Evolutionary conservation across 768 basidiomycete genomes (phyloP).

Genomic region (Candolleomyces eurysporus): DNA sequence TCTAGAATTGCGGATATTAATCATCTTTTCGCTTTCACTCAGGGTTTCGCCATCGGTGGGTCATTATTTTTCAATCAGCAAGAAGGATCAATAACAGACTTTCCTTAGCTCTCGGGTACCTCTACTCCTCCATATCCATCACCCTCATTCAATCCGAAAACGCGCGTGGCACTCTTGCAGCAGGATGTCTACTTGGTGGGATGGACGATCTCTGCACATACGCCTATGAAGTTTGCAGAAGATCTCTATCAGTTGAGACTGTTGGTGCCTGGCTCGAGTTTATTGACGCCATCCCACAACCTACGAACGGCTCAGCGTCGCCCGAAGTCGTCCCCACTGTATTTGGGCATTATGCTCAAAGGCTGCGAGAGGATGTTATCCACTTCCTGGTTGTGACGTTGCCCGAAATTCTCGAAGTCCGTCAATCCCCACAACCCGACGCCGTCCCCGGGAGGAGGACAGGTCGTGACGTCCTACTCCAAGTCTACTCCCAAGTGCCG

Average conservation of each 20-base stretch:
- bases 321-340: slow-evolving; percentile 52
- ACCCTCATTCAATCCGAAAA: slow-evolving; percentile 71
- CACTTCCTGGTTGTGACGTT: slow-evolving; percentile 75
- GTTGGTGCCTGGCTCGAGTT: slow-evolving; percentile 79
- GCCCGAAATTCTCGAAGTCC: slow-evolving; percentile 61
- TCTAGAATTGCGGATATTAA: slow-evolving; percentile 11
- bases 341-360: slow-evolving; percentile 76
- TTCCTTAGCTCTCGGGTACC: slow-evolving; percentile 68
- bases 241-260: slow-evolving; percentile 72
- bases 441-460: slow-evolving; percentile 31
- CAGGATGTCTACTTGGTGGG: slow-evolving; percentile 80
- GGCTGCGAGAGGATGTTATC: slow-evolving; percentile 73
- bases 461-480: slow-evolving; percentile 65
- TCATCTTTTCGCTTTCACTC: slow-evolving; percentile 6
- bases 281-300: slow-evolving; percentile 52
- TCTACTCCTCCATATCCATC: slow-evolving; percentile 73
- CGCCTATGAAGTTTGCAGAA: slow-evolving; percentile 75
- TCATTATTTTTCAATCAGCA: slow-evolving; percentile 4
- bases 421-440: slow-evolving; percentile 26
- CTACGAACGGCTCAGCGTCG: slow-evolving; percentile 48
- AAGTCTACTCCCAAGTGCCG: slow-evolving; percentile 75
- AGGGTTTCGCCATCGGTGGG: slow-evolving; percentile 78
- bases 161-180: slow-evolving; percentile 81
- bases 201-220: slow-evolving; percentile 83
- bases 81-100: slow-evolving; percentile 5